Evolutionary conservation across 768 basidiomycete genomes (phyloP).

Genomic region (Cyclocybe aegerita): DNA sequence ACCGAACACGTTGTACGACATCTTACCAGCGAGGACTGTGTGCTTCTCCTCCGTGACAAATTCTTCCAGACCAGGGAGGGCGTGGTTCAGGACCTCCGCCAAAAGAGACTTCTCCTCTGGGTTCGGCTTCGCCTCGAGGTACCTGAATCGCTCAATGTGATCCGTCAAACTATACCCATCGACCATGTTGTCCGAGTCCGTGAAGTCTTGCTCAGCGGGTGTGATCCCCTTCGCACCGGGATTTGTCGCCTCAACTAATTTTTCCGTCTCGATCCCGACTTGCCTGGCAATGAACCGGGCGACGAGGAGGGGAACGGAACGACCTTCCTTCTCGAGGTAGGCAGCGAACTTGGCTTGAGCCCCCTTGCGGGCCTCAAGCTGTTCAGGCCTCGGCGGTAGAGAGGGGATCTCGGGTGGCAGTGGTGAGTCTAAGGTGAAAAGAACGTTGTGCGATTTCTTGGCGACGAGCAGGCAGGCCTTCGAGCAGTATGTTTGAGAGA

Average conservation of each 20-base stretch:
- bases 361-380: constrained; percentile 43
- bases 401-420: constrained; percentile 46
- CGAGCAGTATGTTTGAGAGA: constrained; percentile 72
- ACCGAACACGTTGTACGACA: constrained; percentile 78
- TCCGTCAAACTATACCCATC: constrained; percentile 62
- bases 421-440: constrained; percentile 68
- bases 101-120: constrained; percentile 52
- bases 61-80: constrained; percentile 71
- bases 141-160: constrained; percentile 75
- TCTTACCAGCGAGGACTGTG: constrained; percentile 60
- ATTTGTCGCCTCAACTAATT: constrained; percentile 39
- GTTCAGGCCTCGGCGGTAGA: constrained; percentile 25
- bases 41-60: constrained; percentile 67
- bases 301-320: constrained; percentile 54
- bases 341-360: constrained; percentile 63
- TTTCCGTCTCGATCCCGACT: constrained; percentile 61
- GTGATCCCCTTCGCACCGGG: constrained; percentile 8
- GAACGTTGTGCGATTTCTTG: constrained; percentile 60
- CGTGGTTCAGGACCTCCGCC: constrained; percentile 52
- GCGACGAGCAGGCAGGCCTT: constrained; percentile 57
- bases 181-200: constrained; percentile 46
- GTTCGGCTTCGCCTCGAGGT: constrained; percentile 51
- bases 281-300: constrained; percentile 75
- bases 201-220: constrained; percentile 36
- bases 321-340: constrained; percentile 48